A percentile compares a stretch with the other conserved stretches of the same genome.
Evolutionary conservation across 257 asterid genomes (phyloP).

Genomic region (Schizonepeta tenuifolia): DNA sequence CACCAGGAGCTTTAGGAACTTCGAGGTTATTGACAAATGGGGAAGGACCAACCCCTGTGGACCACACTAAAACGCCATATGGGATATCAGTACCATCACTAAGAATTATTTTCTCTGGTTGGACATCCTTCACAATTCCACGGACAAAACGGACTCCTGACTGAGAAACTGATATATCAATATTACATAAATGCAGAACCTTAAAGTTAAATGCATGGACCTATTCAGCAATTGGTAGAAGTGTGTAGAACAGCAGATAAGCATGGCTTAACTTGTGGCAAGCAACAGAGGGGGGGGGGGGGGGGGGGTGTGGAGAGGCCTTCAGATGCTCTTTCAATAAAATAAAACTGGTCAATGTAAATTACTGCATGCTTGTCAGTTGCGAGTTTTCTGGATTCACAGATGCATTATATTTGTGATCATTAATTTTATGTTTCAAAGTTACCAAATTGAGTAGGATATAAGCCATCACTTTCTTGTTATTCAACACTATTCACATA

Average conservation of each 20-base stretch:
- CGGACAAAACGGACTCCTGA: conserved; percentile 94
- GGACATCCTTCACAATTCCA: conserved; percentile 91
- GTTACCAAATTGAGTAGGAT: background rate
- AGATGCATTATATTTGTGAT: background rate
- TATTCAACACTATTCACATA: background rate
- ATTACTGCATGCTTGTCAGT: background rate
- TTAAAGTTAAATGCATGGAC: background rate
- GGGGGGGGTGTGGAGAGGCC: no score
- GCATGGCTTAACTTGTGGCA: no score
- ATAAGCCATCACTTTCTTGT: background rate
- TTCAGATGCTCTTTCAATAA: background rate
- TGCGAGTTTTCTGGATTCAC: background rate
- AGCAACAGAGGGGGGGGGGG: no score
- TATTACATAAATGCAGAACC: conserved; percentile 32
- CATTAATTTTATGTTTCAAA: background rate
- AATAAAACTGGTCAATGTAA: background rate
- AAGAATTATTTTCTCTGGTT: conserved; percentile 71
- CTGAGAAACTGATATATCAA: conserved; percentile 65
- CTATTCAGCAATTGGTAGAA: conserved; percentile 14
- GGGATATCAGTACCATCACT: conserved; percentile 86
- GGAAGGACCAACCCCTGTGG: conserved; percentile 99
- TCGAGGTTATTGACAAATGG: conserved; percentile 71
- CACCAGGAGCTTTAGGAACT: conserved; percentile 88
- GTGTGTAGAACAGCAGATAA: conserved; percentile 14
- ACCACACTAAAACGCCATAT: conserved; percentile 97